Evolutionary conservation across 2,329 filamentous ascomycete genomes (phyloP).

Genomic region (Trichoderma oligosporum): DNA sequence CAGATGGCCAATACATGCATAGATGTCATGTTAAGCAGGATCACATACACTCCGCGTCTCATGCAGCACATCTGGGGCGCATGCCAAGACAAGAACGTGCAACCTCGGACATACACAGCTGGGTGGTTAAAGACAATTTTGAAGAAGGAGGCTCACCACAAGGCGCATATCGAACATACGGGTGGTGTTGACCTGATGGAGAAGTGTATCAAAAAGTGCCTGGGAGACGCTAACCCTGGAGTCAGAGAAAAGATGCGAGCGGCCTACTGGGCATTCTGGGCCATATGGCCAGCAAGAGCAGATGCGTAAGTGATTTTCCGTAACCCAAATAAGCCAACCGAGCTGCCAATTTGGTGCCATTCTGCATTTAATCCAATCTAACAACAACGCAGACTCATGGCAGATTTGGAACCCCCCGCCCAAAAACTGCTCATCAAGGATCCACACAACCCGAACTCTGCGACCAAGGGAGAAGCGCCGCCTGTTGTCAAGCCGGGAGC

Average conservation of each 20-base stretch:
- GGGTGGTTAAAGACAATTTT: constrained; percentile 83
- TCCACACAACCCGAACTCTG: constrained; percentile 71
- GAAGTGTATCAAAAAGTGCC: constrained; percentile 82
- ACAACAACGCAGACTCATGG: constrained; percentile 61
- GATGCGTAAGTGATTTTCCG: constrained; percentile 56
- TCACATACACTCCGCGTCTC: constrained; percentile 74
- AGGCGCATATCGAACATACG: constrained; percentile 75
- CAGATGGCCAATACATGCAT: constrained; percentile 78
- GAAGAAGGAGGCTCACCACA: constrained; percentile 72
- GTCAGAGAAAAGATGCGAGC: constrained; percentile 82
- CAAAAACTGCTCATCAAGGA: constrained; percentile 80
- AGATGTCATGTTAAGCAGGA: constrained; percentile 73
- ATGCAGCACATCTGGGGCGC: constrained; percentile 82
- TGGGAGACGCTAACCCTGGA: constrained; percentile 84
- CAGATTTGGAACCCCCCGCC: constrained; percentile 70
- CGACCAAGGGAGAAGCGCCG: constrained; percentile 47
- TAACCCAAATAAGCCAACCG: no score
- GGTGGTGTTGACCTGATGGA: constrained; percentile 81
- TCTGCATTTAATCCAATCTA: neutral
- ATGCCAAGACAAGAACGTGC: constrained; percentile 88
- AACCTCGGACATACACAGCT: constrained; percentile 72
- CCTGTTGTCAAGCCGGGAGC: constrained; percentile 45
- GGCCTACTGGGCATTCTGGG: constrained; percentile 81
- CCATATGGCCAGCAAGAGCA: constrained; percentile 72
- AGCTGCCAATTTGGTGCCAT: no score